Conservation (phyloP, 768 basidiomycete species). For the Russula foetens region DNA sequence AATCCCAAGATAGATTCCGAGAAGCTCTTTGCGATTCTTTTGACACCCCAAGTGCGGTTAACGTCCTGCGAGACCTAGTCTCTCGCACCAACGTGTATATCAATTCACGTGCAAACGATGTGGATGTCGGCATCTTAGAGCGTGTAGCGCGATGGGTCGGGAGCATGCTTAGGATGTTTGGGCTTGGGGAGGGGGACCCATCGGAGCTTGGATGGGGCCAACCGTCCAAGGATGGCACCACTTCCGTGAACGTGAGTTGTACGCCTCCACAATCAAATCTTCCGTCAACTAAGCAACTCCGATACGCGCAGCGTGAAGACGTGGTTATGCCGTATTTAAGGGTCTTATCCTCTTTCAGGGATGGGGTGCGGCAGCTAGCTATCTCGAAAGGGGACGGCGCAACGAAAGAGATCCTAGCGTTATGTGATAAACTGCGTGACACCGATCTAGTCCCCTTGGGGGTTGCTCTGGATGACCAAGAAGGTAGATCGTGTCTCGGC, state of each 20-base stretch:
- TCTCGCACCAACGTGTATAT: constrained; percentile 86
- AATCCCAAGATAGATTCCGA: constrained; percentile 72
- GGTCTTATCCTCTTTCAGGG: constrained; percentile 82
- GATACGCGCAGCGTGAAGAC: constrained; percentile 59
- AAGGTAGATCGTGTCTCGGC: constrained; percentile 43
- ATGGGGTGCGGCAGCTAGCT: constrained; percentile 76
- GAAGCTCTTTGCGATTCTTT: constrained; percentile 91
- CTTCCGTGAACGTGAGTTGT: constrained; percentile 43
- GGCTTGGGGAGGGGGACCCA: constrained; percentile 62
- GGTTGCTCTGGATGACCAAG: constrained; percentile 93
- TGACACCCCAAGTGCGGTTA: constrained; percentile 83
- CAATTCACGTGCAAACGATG: constrained; percentile 47
- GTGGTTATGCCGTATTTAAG: constrained; percentile 84
- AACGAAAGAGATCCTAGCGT: constrained; percentile 70
- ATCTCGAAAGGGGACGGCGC: constrained; percentile 60
- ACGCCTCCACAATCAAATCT: background rate
- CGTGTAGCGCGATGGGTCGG: constrained; percentile 62
- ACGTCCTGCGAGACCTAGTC: constrained; percentile 70
- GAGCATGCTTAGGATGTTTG: constrained; percentile 69
- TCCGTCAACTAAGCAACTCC: constrained; percentile 3
- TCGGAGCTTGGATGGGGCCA: constrained; percentile 84
- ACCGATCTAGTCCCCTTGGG: constrained; percentile 87
- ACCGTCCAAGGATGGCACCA: constrained; percentile 36
- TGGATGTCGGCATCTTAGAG: constrained; percentile 58
- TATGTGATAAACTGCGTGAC: constrained; percentile 88